A percentile compares a stretch with the other conserved stretches of the same genome.
These are phyloP conservation scores for Furcasterigmium furcatum DNA, from an alignment of 2,329 filamentous ascomycete species.

Conservation along the genomic window DNA sequence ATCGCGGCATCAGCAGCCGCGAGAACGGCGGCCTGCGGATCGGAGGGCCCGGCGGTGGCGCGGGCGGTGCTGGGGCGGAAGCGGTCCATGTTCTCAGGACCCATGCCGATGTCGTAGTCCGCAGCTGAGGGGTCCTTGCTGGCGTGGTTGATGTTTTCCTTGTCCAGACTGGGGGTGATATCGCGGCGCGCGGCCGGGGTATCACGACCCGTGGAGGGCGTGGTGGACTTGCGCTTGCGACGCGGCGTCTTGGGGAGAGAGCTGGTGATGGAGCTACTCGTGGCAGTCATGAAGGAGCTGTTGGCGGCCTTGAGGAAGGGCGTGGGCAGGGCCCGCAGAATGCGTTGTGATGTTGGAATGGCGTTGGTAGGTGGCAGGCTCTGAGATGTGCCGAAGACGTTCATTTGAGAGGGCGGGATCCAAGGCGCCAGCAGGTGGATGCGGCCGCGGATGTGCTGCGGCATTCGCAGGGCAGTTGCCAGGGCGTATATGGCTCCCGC, in stretches of 20 bases:
- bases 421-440: constrained; percentile 94
- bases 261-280: constrained; percentile 79
- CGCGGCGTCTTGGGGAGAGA: constrained; percentile 67
- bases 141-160: constrained; percentile 40
- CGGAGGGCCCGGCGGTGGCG: constrained; percentile 10
- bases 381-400: constrained; percentile 69
- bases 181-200: constrained; percentile 29
- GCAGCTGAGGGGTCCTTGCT: constrained; percentile 18
- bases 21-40: constrained; percentile 30
- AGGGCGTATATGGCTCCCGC: constrained; percentile 97
- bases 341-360: constrained; percentile 86
- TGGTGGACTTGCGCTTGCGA: constrained; percentile 56
- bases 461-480: constrained; percentile 91
- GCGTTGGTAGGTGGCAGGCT: constrained; percentile 77
- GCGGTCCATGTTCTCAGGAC: constrained; percentile 46
- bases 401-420: constrained; percentile 96
- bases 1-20: constrained; percentile 57
- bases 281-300: constrained; percentile 90
- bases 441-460: constrained; percentile 88
- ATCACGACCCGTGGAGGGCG: constrained; percentile 32
- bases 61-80: constrained; percentile 19
- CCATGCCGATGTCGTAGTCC: constrained; percentile 11
- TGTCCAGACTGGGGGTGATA: constrained; percentile 36
- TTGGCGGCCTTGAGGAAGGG: constrained; percentile 92
- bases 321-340: constrained; percentile 84